Evolutionary conservation across 805 yeast genomes (phyloP), one percentile per base, ranked within the genome.

Genomic region (Yarrowia sp.): DNA sequence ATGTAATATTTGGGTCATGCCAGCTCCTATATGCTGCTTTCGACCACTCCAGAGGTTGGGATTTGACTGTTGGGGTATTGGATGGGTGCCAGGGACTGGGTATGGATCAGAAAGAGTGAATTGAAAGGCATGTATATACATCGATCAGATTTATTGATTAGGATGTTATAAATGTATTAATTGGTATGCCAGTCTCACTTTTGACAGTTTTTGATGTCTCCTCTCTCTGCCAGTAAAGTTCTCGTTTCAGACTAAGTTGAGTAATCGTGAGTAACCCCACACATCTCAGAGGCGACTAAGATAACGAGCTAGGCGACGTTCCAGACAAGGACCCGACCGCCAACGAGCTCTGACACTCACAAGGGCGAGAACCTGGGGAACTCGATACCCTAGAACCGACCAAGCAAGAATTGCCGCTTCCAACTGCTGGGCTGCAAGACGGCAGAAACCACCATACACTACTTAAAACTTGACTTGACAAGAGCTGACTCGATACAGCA

Each of bases 241-340:
- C 38, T 24, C 52, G 26, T 48, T 32, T 48, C 30, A 21, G 54
- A 32, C 54, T 48, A 32, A 48, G 22, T 48, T 48, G 54, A 30
- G 35, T 26, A 28, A 21, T 21, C n/a, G 36, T 26, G 17, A 14
- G 38, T 17, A 24, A 48, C 54, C 54, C 54, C 54, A 48, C 54
- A 48, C 54, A 48, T 48, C 54, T 48, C 38, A 48, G 38, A 30
- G 21, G 38, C 54, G 28, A 48, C 54, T 32, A 48, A 30, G 38
- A 32, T 30, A 48, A 32, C 54, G 52, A 19, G n/a, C 38, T 32
- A 32, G 28, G 26, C 21, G 38, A 19, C 54, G 38, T 30, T 21
- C 52, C 22, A 46, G 52, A 46, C 52, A 19, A 46, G 35, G 32
- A 43, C 48, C 48, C 16, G 51, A 46, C 54, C 54, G 38, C 26